These are phyloP conservation scores for Angophora floribunda DNA, from an alignment of 345 rosid genomes.

Conservation along the genomic window DNA sequence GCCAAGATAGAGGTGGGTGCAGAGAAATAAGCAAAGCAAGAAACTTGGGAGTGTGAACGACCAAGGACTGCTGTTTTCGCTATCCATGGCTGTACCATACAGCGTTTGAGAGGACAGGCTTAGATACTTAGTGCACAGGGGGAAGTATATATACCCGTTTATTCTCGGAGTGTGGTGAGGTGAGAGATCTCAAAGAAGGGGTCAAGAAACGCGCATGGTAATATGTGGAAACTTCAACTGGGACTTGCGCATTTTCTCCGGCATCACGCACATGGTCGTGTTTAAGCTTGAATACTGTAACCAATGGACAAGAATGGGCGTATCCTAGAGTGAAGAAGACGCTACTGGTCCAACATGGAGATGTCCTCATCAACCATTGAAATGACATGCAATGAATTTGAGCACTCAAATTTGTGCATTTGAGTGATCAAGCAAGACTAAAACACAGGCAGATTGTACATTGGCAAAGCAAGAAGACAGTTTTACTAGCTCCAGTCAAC, in stretches of 20 bases:
- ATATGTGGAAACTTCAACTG: too few relatives aligned
- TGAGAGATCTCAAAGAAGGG: too few relatives aligned
- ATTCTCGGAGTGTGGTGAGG: too few relatives aligned
- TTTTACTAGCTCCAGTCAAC: not conserved
- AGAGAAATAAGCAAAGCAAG: slow-evolving; percentile 11
- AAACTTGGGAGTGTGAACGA: slow-evolving; percentile 2
- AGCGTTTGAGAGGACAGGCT: too few relatives aligned
- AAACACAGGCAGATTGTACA: not conserved
- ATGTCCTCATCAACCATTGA: too few relatives aligned
- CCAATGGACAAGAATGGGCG: too few relatives aligned
- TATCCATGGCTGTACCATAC: slow-evolving; percentile 11
- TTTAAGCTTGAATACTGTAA: too few relatives aligned
- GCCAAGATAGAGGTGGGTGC: slow-evolving; percentile 1
- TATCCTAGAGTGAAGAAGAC: not conserved
- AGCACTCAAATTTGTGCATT: not conserved
- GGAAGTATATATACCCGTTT: not conserved
- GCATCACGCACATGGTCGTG: too few relatives aligned
- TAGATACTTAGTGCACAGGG: too few relatives aligned
- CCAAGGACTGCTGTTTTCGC: slow-evolving; percentile 3
- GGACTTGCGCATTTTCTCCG: too few relatives aligned
- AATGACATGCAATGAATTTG: not conserved
- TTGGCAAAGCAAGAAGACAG: not conserved
- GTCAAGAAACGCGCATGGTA: too few relatives aligned
- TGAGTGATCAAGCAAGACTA: not conserved
- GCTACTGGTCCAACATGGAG: not conserved